These are phyloP conservation scores for Cytospora schulzeri DNA, from an alignment of 2,329 filamentous ascomycete species.

Conservation along the genomic window DNA sequence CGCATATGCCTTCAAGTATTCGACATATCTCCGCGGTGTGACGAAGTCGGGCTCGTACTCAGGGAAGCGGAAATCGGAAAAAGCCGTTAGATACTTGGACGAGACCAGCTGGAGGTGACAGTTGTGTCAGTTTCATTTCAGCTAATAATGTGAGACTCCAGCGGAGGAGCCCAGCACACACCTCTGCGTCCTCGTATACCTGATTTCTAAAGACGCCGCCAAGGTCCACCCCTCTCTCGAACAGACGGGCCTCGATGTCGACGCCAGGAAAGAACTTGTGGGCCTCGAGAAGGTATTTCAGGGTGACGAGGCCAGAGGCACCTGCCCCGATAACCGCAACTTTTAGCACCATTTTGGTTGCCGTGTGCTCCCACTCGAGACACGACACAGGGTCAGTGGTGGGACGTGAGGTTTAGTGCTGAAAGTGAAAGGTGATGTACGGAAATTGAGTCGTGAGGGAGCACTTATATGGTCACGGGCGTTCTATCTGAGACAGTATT, in stretches of 20 bases:
- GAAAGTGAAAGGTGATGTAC: neutral
- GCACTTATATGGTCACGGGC: neutral
- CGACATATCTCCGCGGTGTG: constrained; percentile 36
- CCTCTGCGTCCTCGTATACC: constrained; percentile 48
- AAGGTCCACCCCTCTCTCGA: constrained; percentile 43
- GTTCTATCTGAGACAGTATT: neutral
- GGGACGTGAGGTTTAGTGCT: neutral
- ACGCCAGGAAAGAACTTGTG: constrained; percentile 35
- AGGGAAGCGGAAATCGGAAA: constrained; percentile 46
- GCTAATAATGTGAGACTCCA: neutral
- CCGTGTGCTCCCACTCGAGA: neutral
- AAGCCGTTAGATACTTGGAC: constrained; percentile 48
- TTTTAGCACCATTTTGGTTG: constrained; percentile 5
- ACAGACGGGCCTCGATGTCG: constrained; percentile 45
- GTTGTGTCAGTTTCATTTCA: constrained; percentile 2
- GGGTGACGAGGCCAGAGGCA: constrained; percentile 41
- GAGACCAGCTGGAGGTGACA: constrained; percentile 41
- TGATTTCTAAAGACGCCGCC: constrained; percentile 48
- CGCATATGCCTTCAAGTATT: constrained; percentile 41
- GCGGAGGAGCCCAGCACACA: constrained; percentile 8
- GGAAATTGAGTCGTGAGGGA: neutral
- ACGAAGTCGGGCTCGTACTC: constrained; percentile 41
- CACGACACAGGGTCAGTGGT: neutral
- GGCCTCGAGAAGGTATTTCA: constrained; percentile 42
- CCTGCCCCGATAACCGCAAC: constrained; percentile 44